phyloP scores from a whole-genome alignment of 1,284 basidiomycete genomes.

The Cryptococcus sp. region DNA sequence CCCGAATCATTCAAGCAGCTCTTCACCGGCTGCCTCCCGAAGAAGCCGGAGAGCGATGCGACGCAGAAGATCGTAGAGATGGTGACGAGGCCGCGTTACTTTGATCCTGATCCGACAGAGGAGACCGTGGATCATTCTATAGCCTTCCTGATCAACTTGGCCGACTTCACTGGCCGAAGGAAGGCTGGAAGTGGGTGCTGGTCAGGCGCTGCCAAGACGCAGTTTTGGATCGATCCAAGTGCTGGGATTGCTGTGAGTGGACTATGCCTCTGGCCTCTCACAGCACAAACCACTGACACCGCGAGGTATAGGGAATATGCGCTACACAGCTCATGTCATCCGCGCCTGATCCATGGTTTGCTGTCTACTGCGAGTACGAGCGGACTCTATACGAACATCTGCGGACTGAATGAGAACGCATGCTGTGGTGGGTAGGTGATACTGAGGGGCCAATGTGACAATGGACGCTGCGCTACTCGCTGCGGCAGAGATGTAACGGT shows the following conservation, averaged over 20 bases:
- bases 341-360: constrained; percentile 25
- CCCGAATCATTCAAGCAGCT: constrained; percentile 27
- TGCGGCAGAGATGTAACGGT: no score
- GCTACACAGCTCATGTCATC: constrained; percentile 17
- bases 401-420: not conserved
- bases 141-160: constrained; percentile 18
- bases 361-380: constrained; percentile 37
- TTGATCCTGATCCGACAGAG: constrained; percentile 20
- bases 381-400: constrained; percentile 36
- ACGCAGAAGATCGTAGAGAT: constrained; percentile 18
- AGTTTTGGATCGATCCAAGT: constrained; percentile 42
- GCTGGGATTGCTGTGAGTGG: constrained; percentile 38
- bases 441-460: no score
- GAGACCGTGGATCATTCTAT: constrained; percentile 18
- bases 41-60: constrained; percentile 9
- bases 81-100: constrained; percentile 9
- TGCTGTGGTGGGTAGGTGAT: no score
- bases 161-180: constrained; percentile 26
- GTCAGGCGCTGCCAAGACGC: constrained; percentile 37
- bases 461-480: no score
- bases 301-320: constrained; percentile 16
- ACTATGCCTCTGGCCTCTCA: not conserved
- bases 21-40: constrained; percentile 28
- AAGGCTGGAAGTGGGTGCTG: constrained; percentile 34
- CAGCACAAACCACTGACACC: no score